phyloP scores from a whole-genome alignment of 2,329 filamentous ascomycete species.

The Neonectria magnoliae region DNA sequence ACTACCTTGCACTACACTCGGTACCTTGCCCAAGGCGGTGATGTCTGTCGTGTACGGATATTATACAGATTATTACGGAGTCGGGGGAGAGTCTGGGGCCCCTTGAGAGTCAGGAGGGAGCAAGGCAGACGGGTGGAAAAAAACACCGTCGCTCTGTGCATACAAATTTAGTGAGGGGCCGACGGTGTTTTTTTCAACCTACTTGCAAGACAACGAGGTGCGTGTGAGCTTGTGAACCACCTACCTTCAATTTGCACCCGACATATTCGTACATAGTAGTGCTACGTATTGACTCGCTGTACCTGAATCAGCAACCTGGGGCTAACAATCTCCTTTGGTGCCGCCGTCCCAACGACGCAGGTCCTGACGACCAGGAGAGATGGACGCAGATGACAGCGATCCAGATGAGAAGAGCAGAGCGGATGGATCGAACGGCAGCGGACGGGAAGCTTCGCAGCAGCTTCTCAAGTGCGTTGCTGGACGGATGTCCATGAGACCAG shows the following conservation, averaged over 20 bases:
- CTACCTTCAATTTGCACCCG: background rate
- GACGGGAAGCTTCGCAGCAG: conserved; percentile 30
- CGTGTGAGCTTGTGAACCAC: too few species aligned
- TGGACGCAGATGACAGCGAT: background rate
- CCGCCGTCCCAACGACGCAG: background rate
- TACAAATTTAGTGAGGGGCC: too few species aligned
- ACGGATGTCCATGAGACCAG: conserved; percentile 25
- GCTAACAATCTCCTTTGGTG: conserved; percentile 3
- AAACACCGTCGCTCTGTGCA: too few species aligned
- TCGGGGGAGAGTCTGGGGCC: background rate
- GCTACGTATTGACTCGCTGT: background rate
- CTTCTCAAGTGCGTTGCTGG: conserved; percentile 4
- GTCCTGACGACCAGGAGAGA: background rate
- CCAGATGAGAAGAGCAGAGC: background rate
- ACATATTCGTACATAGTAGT: too few species aligned
- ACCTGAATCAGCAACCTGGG: conserved; percentile 20
- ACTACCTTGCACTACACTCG: conserved; percentile 7
- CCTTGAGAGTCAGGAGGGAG: background rate
- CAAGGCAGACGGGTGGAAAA: too few species aligned
- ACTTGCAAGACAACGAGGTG: too few species aligned
- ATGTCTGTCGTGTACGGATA: conserved; percentile 4
- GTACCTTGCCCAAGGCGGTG: conserved; percentile 2
- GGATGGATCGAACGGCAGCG: conserved; percentile 30
- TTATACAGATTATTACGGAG: conserved; percentile 13
- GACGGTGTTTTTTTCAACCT: too few species aligned